Base-by-base conservation (phyloP, 495 filamentous ascomycete species). In the Neurospora sublineolata region DNA sequence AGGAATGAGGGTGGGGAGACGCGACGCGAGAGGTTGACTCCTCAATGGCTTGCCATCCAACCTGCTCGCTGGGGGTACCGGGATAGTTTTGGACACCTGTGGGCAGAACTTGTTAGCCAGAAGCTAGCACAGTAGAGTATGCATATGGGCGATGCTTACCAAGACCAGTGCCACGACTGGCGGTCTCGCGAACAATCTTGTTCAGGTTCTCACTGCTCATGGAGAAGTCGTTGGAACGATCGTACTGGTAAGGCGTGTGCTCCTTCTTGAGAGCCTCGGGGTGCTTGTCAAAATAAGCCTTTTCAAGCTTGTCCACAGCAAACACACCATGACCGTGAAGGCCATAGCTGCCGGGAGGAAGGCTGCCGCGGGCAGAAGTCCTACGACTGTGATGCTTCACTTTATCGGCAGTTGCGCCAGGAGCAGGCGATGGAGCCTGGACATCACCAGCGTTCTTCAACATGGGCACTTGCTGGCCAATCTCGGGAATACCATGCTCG, bases 391-490 rank as follows among this genome's bases (percentile, higher is more conserved):
- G 93, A 73, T 91, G 86, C 73, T 87, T 85, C 33, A 23, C 33
- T 75, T 87, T 90, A 3, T 64, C 52, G 72, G 83, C 80, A 27
- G 89, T 89, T 42, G 87, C 80, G 23, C 68, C 69, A 4, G 86
- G 92, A 18, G 91, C 88, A 4, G 94, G 93, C 0, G 96, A 94
- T 0, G 95, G 95, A 14, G 95, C 95, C 82, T 99, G 95, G 11
- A 99, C 96, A 80, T 98, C 95, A 58, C 95, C 95, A 44, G 94
- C 94, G 82, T 96, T 89, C 41, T 90, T 90, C 77, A 94, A 91
- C 93, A 99, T 97, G 40, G 95, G 96, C 27, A 98, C 94, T 75
- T 93, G 87, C 77, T 89, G 86, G 42, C 94, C 94, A 73, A 97
- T 95, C 77, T 94, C 91, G 12, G 94, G 94, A 73, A 97, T 97